phyloP scores from a whole-genome alignment of 2,329 filamentous ascomycete genomes.

The Xenoacremonium recifei region DNA sequence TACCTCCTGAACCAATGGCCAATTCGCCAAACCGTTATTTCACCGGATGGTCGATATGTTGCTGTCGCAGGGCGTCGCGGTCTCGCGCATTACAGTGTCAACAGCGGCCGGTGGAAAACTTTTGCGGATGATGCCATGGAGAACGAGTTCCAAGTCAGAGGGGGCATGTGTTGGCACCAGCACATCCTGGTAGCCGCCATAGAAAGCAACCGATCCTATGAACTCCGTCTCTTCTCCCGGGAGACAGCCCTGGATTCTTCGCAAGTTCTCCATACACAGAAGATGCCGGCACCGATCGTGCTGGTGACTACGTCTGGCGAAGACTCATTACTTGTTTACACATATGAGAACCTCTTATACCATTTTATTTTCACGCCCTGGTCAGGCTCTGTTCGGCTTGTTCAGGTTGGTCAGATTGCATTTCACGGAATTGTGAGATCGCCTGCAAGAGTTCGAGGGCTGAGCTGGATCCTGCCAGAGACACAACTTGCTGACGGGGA shows the following conservation, averaged over 20 bases:
- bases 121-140: conserved; percentile 80
- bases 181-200: conserved; percentile 92
- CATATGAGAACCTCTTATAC: conserved; percentile 92
- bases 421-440: conserved; percentile 96
- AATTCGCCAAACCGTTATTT: conserved; percentile 82
- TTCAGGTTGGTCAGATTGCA: conserved; percentile 96
- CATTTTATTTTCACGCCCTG: conserved; percentile 85
- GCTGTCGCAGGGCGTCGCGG: conserved; percentile 93
- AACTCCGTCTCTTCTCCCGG: conserved; percentile 89
- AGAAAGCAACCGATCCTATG: conserved; percentile 78
- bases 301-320: conserved; percentile 86
- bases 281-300: conserved; percentile 81
- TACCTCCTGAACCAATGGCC: conserved; percentile 95
- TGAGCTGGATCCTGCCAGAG: conserved; percentile 95
- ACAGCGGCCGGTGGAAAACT: conserved; percentile 92
- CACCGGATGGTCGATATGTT: conserved; percentile 88
- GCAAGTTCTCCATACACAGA: conserved; percentile 72
- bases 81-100: conserved; percentile 91
- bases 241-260: conserved; percentile 75
- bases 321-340: conserved; percentile 94
- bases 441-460: conserved; percentile 83
- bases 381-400: conserved; percentile 68
- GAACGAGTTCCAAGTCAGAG: conserved; percentile 87
- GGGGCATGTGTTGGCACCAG: conserved; percentile 98
- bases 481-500: conserved; percentile 86